phyloP scores from a whole-genome alignment of 768 basidiomycete genomes.

The Infundibulicybe gibba region DNA sequence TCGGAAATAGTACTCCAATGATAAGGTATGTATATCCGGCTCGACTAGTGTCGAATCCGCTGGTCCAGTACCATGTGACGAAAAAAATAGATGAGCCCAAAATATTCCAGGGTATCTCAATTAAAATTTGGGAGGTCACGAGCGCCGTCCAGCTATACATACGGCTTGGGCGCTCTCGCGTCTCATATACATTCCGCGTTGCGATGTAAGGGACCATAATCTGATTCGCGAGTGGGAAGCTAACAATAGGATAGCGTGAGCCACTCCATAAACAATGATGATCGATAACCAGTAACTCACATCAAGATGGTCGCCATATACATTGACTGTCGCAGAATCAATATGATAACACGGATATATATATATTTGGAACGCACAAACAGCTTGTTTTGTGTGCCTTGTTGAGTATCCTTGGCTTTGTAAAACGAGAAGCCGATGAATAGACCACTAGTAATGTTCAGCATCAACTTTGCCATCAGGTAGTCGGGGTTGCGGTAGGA shows the following conservation, averaged over 20 bases:
- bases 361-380: constrained; percentile 38
- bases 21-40: constrained; percentile 59
- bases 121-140: constrained; percentile 48
- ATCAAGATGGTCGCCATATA: not conserved
- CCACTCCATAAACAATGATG: not conserved
- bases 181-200: constrained; percentile 59
- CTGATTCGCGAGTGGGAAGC: constrained; percentile 3
- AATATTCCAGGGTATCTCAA: constrained; percentile 63
- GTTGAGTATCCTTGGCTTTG: constrained; percentile 47
- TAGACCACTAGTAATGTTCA: constrained; percentile 51
- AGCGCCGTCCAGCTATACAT: constrained; percentile 67
- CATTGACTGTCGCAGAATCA: not conserved
- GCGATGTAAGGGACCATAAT: constrained; percentile 53
- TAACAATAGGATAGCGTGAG: not conserved
- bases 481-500: constrained; percentile 61
- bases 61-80: constrained; percentile 70
- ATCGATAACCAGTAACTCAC: not conserved
- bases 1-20: constrained; percentile 50
- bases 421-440: constrained; percentile 69
- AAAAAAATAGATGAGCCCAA: constrained; percentile 55
- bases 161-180: constrained; percentile 59
- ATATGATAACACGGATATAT: not conserved
- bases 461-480: constrained; percentile 51
- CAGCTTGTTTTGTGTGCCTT: constrained; percentile 63
- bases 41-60: constrained; percentile 50